Conservation (phyloP, 2,329 filamentous ascomycete genomes). For the Aspergillus hiratsukae region DNA sequence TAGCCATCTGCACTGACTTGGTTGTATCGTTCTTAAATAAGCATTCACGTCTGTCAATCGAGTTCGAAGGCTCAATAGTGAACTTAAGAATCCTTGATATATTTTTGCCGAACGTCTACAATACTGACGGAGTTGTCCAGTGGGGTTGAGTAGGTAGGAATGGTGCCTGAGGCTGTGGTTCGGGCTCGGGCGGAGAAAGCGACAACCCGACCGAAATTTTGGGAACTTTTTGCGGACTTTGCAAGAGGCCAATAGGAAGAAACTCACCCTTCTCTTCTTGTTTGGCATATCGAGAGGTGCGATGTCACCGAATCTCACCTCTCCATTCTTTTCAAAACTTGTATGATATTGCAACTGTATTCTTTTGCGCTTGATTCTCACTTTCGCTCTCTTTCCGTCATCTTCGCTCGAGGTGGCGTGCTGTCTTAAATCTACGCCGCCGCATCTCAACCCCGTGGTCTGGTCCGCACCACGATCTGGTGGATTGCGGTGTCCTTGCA, state of each 20-base stretch:
- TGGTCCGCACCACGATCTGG: slow-evolving; percentile 29
- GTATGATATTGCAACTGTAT: slow-evolving; percentile 3
- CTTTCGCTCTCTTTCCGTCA: slow-evolving; percentile 7
- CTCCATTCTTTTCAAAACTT: slow-evolving; percentile 6
- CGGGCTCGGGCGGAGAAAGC: slow-evolving; percentile 27
- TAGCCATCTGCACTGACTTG: neutral
- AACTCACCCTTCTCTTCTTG: neutral
- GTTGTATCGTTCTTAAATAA: slow-evolving; percentile 1
- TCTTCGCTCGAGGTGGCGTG: slow-evolving; percentile 11
- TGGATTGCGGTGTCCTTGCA: slow-evolving; percentile 36
- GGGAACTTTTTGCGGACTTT: slow-evolving; percentile 4
- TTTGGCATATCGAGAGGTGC: slow-evolving; percentile 9
- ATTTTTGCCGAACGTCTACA: neutral
- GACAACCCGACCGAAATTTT: slow-evolving; percentile 32
- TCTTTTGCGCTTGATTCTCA: slow-evolving; percentile 1
- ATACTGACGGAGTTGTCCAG: neutral
- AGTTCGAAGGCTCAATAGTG: neutral
- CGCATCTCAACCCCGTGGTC: slow-evolving; percentile 24
- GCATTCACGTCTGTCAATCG: neutral
- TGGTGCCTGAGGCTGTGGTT: slow-evolving; percentile 23
- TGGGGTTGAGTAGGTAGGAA: too few species aligned
- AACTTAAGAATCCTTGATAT: neutral
- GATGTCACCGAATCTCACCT: slow-evolving; percentile 11
- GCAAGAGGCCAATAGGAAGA: neutral
- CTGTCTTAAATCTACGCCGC: slow-evolving; percentile 13